These are phyloP conservation scores for Candida tropicalis DNA, from an alignment of 1,139 yeast species.

Conservation along the genomic window DNA sequence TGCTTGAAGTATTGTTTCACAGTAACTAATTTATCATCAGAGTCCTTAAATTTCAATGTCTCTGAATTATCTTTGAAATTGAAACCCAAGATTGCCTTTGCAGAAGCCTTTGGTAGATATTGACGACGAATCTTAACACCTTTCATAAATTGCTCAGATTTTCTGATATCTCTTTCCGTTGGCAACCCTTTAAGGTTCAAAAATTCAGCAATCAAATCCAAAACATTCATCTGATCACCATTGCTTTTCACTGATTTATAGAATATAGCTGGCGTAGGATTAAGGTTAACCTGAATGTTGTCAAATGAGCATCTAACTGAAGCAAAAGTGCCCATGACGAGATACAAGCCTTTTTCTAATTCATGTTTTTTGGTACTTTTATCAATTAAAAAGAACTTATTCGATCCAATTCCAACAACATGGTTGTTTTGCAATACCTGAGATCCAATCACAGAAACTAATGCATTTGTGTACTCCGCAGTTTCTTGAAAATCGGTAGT, in stretches of 20 bases:
- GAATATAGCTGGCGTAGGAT: slow-evolving; percentile 18
- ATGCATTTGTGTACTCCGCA: slow-evolving; percentile 17
- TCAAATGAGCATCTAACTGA: slow-evolving; percentile 17
- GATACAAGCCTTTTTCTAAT: slow-evolving; percentile 15
- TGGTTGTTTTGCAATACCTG: slow-evolving; percentile 13
- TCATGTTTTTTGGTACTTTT: slow-evolving; percentile 11
- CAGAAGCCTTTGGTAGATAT: slow-evolving; percentile 12
- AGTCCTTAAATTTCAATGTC: slow-evolving; percentile 14
- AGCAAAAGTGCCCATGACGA: slow-evolving; percentile 18
- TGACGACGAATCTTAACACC: slow-evolving; percentile 16
- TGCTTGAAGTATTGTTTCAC: slow-evolving; percentile 14
- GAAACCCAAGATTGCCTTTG: slow-evolving; percentile 15
- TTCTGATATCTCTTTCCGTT: slow-evolving; percentile 11
- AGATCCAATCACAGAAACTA: slow-evolving; percentile 16
- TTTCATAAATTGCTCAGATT: slow-evolving; percentile 13
- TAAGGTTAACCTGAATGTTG: slow-evolving; percentile 14
- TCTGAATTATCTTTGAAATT: slow-evolving; percentile 13
- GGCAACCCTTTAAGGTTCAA: slow-evolving; percentile 10
- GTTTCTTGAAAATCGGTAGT: slow-evolving; percentile 15
- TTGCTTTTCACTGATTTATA: slow-evolving; percentile 15
- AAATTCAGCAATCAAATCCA: slow-evolving; percentile 16
- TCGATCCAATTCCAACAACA: slow-evolving; percentile 16
- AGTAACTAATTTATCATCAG: slow-evolving; percentile 11
- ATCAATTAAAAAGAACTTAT: slow-evolving; percentile 16
- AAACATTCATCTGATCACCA: slow-evolving; percentile 17